Evolutionary conservation across 2,329 filamentous ascomycete species (phyloP), one percentile per base, ranked within the genome.

Genomic region (Neonectria ditissima): DNA sequence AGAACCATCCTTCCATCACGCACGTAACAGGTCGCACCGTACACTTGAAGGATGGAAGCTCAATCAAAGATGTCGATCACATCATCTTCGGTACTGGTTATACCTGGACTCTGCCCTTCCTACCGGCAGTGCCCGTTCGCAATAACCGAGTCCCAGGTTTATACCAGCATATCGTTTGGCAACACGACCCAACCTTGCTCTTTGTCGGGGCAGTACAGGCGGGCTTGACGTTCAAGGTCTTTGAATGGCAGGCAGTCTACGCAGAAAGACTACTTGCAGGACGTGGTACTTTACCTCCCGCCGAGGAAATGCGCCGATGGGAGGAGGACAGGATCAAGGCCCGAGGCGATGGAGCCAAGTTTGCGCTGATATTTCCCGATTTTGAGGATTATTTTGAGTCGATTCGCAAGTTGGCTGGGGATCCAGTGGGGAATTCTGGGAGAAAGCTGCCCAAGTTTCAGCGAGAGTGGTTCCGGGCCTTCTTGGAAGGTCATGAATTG

Each of bases 11-110:
- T 1, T 82, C 84, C 0, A 84, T 88, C 32, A 74, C 79, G 0
- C 75, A 77, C 3, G 74, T 88, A 11, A 75, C 73, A 5, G 78
- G 77, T 0, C 74, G 81, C 13, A 84, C 81, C 0, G 84, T 90
- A 0, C 79, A 86, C 62, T 86, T 91, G 44, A 79, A 81, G 32
- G 85, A 91, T 65, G 87, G 87, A 2, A 82, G 78, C 1, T 78
- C 73, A 1, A 79, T 88, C 7, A 66, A 79, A 0, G 78, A 84
- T 18, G 84, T 91, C 14, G 89, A 92, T 73, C 73, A 86, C 68
- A 80, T 92, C 62, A 85, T 92, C 65, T 89, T 91, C 62, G 88
- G 87, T 24, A 91, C 89, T 0, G 89, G 89, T 0, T 91, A 89
- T 74, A 83, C 80, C 18, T 91, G 87, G 87, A 87, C 86, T 0